Base-by-base conservation (phyloP, 768 basidiomycete species). In the Fomitopsis pulvina region DNA sequence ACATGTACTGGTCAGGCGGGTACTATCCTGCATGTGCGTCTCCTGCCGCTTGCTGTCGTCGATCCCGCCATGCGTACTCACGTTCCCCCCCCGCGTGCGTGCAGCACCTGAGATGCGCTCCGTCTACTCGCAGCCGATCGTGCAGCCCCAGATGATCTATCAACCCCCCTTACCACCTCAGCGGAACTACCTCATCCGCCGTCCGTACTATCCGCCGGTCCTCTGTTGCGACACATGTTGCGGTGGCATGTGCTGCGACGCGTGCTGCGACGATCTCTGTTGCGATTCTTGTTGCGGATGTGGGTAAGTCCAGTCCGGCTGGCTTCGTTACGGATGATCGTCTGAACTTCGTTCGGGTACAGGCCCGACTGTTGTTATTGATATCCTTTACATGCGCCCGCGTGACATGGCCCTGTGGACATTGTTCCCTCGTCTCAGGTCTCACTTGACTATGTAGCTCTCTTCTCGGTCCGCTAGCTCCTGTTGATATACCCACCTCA, bases 51-150 rank as follows among this genome's bases (percentile, higher is more conserved):
- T n/a, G n/a, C n/a, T n/a, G n/a, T n/a, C n/a, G n/a, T n/a, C n/a
- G n/a, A n/a, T n/a, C n/a, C n/a, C n/a, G n/a, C n/a, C n/a, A n/a
- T n/a, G n/a, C n/a, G n/a, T n/a, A n/a, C n/a, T n/a, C n/a, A n/a
- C n/a, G n/a, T n/a, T n/a, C n/a, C n/a, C n/a, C n/a, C 28, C 21
- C 5, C n/a, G 43, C 28, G 18, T 20, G 4, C 29, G 4, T 29
- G 26, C 48, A 58, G 59, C 61, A 25, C 62, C 62, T 4, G 60
- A 63, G 41, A 63, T 63, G 62, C 57, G 60, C 50, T 57, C 58
- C 51, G 54, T 50, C 14, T 60, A 61, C 40, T 52, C 56, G 22
- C 62, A 61, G 42, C 62, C 62, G 7, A 18, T 50, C 14, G 47
- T 60, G 4, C 57, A 57, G 51, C 60, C 59, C 18, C 48, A 49